Percentiles rank a stretch among this genome's conserved stretches.
Evolutionary conservation across 2,329 filamentous ascomycete genomes (phyloP).

Genomic region (Fusarium nelsonii): DNA sequence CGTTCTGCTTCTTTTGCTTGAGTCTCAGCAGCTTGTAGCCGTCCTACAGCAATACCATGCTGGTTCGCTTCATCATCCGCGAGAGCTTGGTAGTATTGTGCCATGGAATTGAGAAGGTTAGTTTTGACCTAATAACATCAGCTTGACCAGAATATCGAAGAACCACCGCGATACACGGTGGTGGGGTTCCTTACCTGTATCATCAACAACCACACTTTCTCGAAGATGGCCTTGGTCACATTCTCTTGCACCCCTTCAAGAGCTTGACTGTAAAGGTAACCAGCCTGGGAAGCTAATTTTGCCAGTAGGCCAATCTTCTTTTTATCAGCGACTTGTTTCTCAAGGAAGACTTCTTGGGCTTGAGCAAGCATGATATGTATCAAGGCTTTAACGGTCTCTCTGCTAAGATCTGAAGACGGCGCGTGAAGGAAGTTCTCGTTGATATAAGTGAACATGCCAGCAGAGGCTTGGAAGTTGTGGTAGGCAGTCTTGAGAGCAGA

Average conservation of each 20-base stretch:
- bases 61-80: constrained; percentile 90
- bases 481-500: constrained; percentile 95
- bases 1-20: constrained; percentile 83
- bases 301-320: constrained; percentile 94
- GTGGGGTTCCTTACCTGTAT: constrained; percentile 69
- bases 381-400: constrained; percentile 94
- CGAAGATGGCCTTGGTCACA: constrained; percentile 89
- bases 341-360: constrained; percentile 95
- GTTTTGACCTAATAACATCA: constrained; percentile 74
- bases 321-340: constrained; percentile 92
- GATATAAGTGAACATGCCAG: constrained; percentile 99
- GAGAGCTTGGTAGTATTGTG: constrained; percentile 93
- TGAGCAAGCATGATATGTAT: constrained; percentile 95
- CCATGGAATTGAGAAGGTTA: constrained; percentile 83
- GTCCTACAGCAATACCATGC: constrained; percentile 85
- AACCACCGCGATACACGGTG: background rate
- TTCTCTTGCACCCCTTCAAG: constrained; percentile 93
- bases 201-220: constrained; percentile 91
- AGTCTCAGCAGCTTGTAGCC: constrained; percentile 83
- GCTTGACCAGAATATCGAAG: constrained; percentile 5
- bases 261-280: constrained; percentile 87
- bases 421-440: constrained; percentile 99
- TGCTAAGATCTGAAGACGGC: constrained; percentile 93
- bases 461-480: constrained; percentile 97
- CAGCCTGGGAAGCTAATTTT: constrained; percentile 92